phyloP scores from a whole-genome alignment of 1,284 basidiomycete genomes.

The Cutaneotrichosporon mucoides region DNA sequence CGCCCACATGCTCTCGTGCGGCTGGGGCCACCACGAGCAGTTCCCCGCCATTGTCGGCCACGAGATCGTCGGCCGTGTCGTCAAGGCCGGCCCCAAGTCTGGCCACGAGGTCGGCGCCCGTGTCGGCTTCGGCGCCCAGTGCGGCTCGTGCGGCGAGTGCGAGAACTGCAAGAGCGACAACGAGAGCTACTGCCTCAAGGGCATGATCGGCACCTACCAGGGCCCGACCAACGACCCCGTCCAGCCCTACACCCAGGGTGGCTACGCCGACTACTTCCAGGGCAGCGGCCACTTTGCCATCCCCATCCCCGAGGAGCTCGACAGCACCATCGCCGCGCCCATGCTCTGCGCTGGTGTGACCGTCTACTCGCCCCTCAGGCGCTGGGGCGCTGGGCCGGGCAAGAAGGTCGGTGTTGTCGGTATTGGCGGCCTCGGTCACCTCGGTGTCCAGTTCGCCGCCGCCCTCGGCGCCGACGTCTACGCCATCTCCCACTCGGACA shows the following conservation, averaged over 20 bases:
- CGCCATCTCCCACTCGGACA: constrained; percentile 63
- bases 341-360: constrained; percentile 63
- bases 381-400: constrained; percentile 61
- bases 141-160: constrained; percentile 57
- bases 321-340: constrained; percentile 55
- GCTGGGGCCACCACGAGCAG: constrained; percentile 21
- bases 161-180: constrained; percentile 56
- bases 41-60: constrained; percentile 46
- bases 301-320: constrained; percentile 60
- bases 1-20: constrained; percentile 29
- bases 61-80: constrained; percentile 52
- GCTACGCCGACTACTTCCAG: constrained; percentile 35
- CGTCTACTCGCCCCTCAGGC: constrained; percentile 61
- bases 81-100: constrained; percentile 47
- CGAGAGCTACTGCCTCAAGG: constrained; percentile 55
- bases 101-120: constrained; percentile 60
- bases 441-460: constrained; percentile 58
- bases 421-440: constrained; percentile 58
- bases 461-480: constrained; percentile 61
- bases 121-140: constrained; percentile 63
- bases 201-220: constrained; percentile 17
- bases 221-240: constrained; percentile 18
- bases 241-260: constrained; percentile 24
- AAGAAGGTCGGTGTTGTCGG: constrained; percentile 66
- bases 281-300: constrained; percentile 66